Percentiles rank a stretch among this genome's conserved stretches.
Conservation (phyloP, 176 grass and related monocot species). For the Musa acuminata region DNA sequence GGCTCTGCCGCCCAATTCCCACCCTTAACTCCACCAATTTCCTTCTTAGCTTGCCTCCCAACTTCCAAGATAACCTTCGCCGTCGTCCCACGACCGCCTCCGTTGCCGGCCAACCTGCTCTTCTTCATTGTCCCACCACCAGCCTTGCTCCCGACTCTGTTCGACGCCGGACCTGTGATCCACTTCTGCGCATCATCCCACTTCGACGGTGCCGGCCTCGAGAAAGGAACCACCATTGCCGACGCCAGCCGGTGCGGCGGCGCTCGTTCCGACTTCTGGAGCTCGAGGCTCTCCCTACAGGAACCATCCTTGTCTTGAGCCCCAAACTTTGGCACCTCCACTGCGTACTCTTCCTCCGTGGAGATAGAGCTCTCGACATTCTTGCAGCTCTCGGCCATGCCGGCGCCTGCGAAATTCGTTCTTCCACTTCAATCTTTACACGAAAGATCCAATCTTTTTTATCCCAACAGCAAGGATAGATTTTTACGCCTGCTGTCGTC, state of each 20-base stretch:
- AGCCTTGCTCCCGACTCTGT: constrained; percentile 19
- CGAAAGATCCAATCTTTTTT: neutral
- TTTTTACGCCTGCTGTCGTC: constrained; percentile 40
- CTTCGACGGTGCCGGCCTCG: constrained; percentile 71
- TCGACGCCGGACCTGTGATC: constrained; percentile 81
- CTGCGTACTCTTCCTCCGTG: constrained; percentile 25
- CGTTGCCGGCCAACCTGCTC: constrained; percentile 29
- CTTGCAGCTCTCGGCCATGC: constrained; percentile 11
- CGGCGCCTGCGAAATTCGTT: constrained; percentile 7
- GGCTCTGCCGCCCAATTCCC: constrained; percentile 29
- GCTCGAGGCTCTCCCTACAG: constrained; percentile 57
- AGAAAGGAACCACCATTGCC: constrained; percentile 44
- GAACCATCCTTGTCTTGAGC: constrained; percentile 59
- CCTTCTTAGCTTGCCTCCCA: constrained; percentile 16
- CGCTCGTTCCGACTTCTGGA: constrained; percentile 28
- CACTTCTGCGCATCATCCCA: constrained; percentile 97
- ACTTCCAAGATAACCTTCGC: constrained; percentile 40
- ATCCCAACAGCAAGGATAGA: neutral
- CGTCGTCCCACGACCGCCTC: constrained; percentile 26
- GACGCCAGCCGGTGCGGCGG: constrained; percentile 21
- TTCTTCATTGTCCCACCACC: constrained; percentile 38
- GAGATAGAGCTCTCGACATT: constrained; percentile 61
- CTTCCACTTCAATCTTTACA: neutral
- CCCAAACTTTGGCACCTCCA: neutral
- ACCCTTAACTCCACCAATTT: constrained; percentile 5